Conservation (phyloP, 2,329 filamentous ascomycete species). For the Colletotrichum salicis region DNA sequence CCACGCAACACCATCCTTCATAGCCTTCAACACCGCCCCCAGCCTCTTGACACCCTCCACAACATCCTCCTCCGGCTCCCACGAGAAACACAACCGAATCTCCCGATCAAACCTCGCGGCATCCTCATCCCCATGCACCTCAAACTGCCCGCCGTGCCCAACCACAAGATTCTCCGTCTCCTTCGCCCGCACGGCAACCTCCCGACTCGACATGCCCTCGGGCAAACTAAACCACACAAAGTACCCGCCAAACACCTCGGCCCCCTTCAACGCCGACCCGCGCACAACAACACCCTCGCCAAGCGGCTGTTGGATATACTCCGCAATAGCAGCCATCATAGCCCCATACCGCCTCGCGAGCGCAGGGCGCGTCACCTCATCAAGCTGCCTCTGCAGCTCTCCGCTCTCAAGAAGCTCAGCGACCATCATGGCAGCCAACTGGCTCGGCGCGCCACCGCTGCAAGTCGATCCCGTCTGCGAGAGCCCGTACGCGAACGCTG, state of each 20-base stretch:
- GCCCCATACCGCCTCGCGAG: slow-evolving; percentile 57
- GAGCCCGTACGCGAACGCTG: slow-evolving; percentile 61
- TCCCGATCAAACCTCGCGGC: slow-evolving; percentile 66
- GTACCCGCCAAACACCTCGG: slow-evolving; percentile 77
- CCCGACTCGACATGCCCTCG: slow-evolving; percentile 57
- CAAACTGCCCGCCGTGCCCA: slow-evolving; percentile 76
- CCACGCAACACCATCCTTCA: slow-evolving; percentile 43
- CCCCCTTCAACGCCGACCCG: slow-evolving; percentile 47
- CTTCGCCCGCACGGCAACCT: slow-evolving; percentile 67
- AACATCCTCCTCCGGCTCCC: slow-evolving; percentile 74
- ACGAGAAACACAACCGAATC: slow-evolving; percentile 77
- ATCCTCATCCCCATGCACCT: slow-evolving; percentile 67
- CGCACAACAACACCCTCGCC: slow-evolving; percentile 59
- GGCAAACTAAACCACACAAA: slow-evolving; percentile 84
- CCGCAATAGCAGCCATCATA: slow-evolving; percentile 68
- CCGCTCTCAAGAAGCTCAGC: slow-evolving; percentile 58
- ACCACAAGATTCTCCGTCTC: slow-evolving; percentile 74
- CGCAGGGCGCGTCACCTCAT: slow-evolving; percentile 53
- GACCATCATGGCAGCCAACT: slow-evolving; percentile 64
- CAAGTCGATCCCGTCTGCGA: slow-evolving; percentile 63
- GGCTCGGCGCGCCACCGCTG: slow-evolving; percentile 68
- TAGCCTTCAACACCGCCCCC: slow-evolving; percentile 54
- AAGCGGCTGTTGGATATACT: slow-evolving; percentile 67
- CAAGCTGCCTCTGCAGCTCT: slow-evolving; percentile 56
- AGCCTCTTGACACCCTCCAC: slow-evolving; percentile 75